Conservation (phyloP, 768 basidiomycete species). For the Boletus reticulatus region DNA sequence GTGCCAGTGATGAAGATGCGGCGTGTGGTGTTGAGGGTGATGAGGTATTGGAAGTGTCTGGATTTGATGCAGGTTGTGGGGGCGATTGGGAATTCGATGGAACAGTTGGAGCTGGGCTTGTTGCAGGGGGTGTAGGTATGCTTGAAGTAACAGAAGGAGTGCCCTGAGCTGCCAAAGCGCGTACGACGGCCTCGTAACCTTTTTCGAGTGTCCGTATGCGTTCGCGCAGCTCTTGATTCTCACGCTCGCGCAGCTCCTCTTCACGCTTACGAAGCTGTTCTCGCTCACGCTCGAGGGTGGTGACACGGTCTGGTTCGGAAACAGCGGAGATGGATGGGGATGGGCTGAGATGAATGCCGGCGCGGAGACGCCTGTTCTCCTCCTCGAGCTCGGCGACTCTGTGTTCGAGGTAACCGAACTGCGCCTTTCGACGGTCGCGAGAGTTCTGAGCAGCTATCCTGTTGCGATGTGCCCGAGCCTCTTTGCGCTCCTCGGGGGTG, state of each 20-base stretch:
- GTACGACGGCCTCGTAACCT: slow-evolving; percentile 80
- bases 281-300: slow-evolving; percentile 24
- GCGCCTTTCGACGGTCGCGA: slow-evolving; percentile 85
- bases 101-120: slow-evolving; percentile 8
- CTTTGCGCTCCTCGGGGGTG: slow-evolving; percentile 75
- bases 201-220: slow-evolving; percentile 75
- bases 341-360: slow-evolving; percentile 39
- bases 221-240: slow-evolving; percentile 75
- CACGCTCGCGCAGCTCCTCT: slow-evolving; percentile 48
- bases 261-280: slow-evolving; percentile 35
- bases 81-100: slow-evolving; percentile 22
- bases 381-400: slow-evolving; percentile 74
- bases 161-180: slow-evolving; percentile 64
- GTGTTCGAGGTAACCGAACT: slow-evolving; percentile 66
- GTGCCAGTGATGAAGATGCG: slow-evolving; percentile 30
- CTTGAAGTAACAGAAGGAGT: slow-evolving; percentile 24
- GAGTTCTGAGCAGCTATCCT: slow-evolving; percentile 93
- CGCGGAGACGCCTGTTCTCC: slow-evolving; percentile 75
- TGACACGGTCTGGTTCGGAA: slow-evolving; percentile 20
- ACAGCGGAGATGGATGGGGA: slow-evolving; percentile 13
- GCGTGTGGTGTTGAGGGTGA: slow-evolving; percentile 24
- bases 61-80: slow-evolving; percentile 22
- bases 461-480: slow-evolving; percentile 88
- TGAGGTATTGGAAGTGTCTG: slow-evolving; percentile 19
- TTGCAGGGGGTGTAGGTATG: slow-evolving; percentile 14